A percentile compares a stretch with the other conserved stretches of the same genome.
Conservation (phyloP, 345 rosid genomes). For the Eucalyptus urophylla region DNA sequence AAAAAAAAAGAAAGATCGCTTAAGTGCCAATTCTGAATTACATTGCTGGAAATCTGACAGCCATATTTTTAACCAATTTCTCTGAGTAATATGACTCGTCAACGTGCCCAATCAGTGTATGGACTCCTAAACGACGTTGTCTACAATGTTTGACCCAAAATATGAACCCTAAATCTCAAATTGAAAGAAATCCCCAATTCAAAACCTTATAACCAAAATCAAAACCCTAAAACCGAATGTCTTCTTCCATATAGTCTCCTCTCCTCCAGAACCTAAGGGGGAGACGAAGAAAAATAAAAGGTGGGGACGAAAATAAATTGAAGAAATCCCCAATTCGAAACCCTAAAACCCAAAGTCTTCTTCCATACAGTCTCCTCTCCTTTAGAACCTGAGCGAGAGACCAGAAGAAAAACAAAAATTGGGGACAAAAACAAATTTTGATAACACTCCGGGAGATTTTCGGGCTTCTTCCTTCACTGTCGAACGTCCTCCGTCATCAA, state of each 20-base stretch:
- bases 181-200: not conserved
- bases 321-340: not conserved
- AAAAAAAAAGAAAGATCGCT: not conserved
- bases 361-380: not conserved
- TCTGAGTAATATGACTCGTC: not conserved
- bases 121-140: not conserved
- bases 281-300: not conserved
- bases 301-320: not conserved
- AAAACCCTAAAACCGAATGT: not conserved
- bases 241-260: not conserved
- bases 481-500: not conserved
- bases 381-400: not conserved
- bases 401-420: not conserved
- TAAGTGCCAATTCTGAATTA: not conserved
- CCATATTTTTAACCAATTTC: not conserved
- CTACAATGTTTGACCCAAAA: not conserved
- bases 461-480: not conserved
- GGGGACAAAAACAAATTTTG: not conserved
- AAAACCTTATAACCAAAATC: not conserved
- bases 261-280: not conserved
- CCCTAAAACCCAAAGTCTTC: not conserved
- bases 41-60: rapidly evolving
- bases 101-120: rapidly evolving
- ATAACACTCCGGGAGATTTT: not conserved
- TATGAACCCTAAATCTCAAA: not conserved